Evolutionary conservation across 2,329 filamentous ascomycete species (phyloP), one percentile per base, ranked within the genome.

Genomic region (Epicoccum nigrum): DNA sequence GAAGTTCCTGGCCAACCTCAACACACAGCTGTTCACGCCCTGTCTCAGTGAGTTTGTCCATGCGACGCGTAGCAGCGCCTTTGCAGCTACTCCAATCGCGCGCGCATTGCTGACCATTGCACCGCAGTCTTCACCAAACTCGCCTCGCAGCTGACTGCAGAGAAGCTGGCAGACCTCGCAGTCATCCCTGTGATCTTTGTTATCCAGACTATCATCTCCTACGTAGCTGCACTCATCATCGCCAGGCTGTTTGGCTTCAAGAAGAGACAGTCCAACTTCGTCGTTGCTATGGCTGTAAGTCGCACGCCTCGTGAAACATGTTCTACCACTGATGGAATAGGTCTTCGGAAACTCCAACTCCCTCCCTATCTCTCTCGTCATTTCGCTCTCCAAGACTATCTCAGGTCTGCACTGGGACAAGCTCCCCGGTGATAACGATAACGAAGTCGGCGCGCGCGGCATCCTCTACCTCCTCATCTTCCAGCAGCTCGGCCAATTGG

Each of bases 301-400:
- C 74, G 38, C 31, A 13, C 12, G 17, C 30, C 15, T 32, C 31
- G 8, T 27, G 20, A 8, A 15, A 16, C 2, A 5, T 12, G 19
- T 16, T 9, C 34, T 43, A 13, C 34, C 13, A 32, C 68, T 68
- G 39, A 70, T 54, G 16, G 8, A 27, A 38, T 55, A 86, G 84
- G 84, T 97, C 40, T 99, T 99, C 72, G 94, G 93, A 64, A 99
- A 99, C 74, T 97, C 93, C 27, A 99, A 99, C 76, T 97, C 94
- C 15, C 83, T 99, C 16, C 94, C 94, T 0, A 97, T 99, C 55
- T 99, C 94, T 0, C 85, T 99, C 48, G 92, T 99, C 56, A 83
- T 97, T 50, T 97, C 93, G 7, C 82, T 99, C 9, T 95, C 93
- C 12, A 89, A 96, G 70, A 99, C 94, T 0, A 81, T 99, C 49